phyloP scores from a whole-genome alignment of 2,329 filamentous ascomycete genomes.

The Aspergillus fructus region DNA sequence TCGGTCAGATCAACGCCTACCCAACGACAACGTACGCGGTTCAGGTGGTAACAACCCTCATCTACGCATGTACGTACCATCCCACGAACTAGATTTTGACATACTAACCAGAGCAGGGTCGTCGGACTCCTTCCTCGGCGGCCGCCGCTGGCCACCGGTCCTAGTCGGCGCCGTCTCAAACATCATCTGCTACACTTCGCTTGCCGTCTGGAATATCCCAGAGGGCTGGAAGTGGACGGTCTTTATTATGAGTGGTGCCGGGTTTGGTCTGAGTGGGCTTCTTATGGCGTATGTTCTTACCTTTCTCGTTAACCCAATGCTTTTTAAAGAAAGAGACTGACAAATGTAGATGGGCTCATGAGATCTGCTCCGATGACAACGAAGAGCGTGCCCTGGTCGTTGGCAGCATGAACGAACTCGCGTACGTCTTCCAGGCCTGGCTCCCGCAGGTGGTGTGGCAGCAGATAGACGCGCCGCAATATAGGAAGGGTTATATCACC shows the following conservation, averaged over 20 bases:
- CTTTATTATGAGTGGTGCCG: constrained; percentile 55
- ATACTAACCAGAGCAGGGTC: constrained; percentile 45
- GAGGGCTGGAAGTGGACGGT: constrained; percentile 63
- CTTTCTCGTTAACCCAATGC: background rate
- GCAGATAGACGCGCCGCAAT: constrained; percentile 61
- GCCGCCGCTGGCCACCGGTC: constrained; percentile 62
- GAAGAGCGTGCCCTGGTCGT: constrained; percentile 68
- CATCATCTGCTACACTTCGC: constrained; percentile 45
- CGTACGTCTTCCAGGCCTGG: constrained; percentile 69
- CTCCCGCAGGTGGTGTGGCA: constrained; percentile 66
- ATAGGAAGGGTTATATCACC: constrained; percentile 61
- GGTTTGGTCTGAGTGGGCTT: constrained; percentile 49
- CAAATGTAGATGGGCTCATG: constrained; percentile 49
- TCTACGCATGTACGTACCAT: constrained; percentile 54
- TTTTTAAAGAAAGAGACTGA: background rate
- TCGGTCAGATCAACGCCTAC: constrained; percentile 52
- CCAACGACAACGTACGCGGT: constrained; percentile 60
- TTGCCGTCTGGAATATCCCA: constrained; percentile 53
- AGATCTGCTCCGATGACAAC: constrained; percentile 56
- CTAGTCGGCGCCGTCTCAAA: constrained; percentile 50
- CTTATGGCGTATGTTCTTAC: constrained; percentile 47
- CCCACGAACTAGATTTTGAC: background rate
- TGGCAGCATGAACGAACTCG: constrained; percentile 67
- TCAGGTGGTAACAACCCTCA: constrained; percentile 58
- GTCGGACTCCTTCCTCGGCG: constrained; percentile 60